These are phyloP conservation scores for Tetrahymena elliotti DNA, from an alignment of 73 alveolate genomes.

Conservation along the genomic window DNA sequence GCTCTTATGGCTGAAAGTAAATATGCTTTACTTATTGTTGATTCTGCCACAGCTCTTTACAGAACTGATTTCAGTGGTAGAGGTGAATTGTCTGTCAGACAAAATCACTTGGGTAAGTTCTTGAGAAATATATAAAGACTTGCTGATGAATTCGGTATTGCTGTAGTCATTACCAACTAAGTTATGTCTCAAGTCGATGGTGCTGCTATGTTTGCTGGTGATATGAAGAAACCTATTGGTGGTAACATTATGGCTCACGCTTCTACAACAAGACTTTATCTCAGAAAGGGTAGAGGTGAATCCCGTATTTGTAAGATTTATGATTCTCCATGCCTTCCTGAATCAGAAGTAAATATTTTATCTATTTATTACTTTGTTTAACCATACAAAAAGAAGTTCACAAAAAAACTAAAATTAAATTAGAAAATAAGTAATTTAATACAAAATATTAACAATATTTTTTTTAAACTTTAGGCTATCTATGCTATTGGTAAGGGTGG, in stretches of 20 bases:
- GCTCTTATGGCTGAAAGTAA: constrained; percentile 86
- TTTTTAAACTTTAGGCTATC: neutral
- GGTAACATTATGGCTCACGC: constrained; percentile 99
- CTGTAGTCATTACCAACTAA: constrained; percentile 96
- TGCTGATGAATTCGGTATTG: constrained; percentile 96
- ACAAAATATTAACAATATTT: neutral
- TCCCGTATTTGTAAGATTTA: constrained; percentile 90
- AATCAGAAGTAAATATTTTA: constrained; percentile 60
- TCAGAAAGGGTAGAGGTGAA: constrained; percentile 96
- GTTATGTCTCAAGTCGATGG: constrained; percentile 96
- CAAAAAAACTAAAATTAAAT: neutral
- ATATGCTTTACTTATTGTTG: constrained; percentile 91
- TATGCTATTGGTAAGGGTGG: neutral
- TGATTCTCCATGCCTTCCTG: constrained; percentile 98
- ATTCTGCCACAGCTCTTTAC: constrained; percentile 95
- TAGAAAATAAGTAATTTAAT: neutral
- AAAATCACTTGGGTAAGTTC: constrained; percentile 92
- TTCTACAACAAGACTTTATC: constrained; percentile 86
- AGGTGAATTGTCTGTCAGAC: constrained; percentile 89
- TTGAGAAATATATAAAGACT: constrained; percentile 89
- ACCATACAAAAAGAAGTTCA: neutral
- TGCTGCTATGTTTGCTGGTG: constrained; percentile 85
- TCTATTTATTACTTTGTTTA: neutral
- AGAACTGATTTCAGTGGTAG: constrained; percentile 98
- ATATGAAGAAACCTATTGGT: constrained; percentile 96